These are phyloP conservation scores for Hanseniaspora meyeri DNA, from an alignment of 805 yeast species.

Conservation along the genomic window DNA sequence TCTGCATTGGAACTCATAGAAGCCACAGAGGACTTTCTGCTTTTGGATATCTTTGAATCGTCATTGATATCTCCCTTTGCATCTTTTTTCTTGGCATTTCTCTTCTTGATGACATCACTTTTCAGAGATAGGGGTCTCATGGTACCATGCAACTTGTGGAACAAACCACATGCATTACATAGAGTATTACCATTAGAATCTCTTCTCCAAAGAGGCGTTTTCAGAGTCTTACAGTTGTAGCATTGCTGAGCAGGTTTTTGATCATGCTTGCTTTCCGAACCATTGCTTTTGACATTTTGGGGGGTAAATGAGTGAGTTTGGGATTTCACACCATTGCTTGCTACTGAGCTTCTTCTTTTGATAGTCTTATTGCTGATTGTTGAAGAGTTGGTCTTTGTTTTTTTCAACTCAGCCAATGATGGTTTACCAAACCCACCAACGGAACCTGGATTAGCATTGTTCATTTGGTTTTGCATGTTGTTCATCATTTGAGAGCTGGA, in stretches of 20 bases:
- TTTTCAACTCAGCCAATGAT: neutral
- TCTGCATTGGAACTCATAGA: neutral
- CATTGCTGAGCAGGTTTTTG: slow-evolving; percentile 38
- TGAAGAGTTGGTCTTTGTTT: neutral
- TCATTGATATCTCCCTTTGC: slow-evolving; percentile 21
- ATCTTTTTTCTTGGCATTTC: slow-evolving; percentile 51
- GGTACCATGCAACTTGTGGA: slow-evolving; percentile 86
- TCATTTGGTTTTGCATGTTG: neutral
- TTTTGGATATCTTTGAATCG: neutral
- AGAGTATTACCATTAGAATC: slow-evolving; percentile 85
- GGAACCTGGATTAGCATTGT: neutral
- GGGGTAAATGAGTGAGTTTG: slow-evolving; percentile 11
- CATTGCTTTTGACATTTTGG: neutral
- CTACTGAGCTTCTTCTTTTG: slow-evolving; percentile 4
- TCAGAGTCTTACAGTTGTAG: slow-evolving; percentile 80
- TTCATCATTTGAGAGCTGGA: neutral
- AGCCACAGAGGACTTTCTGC: slow-evolving; percentile 3
- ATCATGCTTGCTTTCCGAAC: neutral
- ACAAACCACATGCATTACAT: slow-evolving; percentile 93
- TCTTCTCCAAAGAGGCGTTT: slow-evolving; percentile 92
- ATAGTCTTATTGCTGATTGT: neutral
- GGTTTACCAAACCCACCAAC: slow-evolving; percentile 13
- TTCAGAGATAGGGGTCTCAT: slow-evolving; percentile 83
- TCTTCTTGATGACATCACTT: slow-evolving; percentile 82
- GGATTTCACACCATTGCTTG: neutral